Evolutionary conservation across 73 alveolate species (phyloP).

Genomic region (Tetrahymena malaccensis): DNA sequence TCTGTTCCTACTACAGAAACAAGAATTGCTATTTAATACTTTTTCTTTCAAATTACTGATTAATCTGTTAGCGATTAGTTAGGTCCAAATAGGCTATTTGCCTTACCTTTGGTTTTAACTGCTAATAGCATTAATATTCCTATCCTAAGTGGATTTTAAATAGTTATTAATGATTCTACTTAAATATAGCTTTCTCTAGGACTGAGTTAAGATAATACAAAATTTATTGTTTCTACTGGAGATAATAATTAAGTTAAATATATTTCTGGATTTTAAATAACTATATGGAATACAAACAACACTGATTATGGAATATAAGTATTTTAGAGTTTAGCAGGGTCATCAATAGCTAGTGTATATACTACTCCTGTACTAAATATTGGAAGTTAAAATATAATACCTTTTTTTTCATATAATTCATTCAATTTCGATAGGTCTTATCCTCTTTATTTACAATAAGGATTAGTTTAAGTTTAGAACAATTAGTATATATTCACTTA

Average conservation of each 20-base stretch:
- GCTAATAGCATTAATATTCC: background rate
- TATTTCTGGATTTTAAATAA: background rate
- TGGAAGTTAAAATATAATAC: background rate
- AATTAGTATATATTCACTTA: background rate
- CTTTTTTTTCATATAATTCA: background rate
- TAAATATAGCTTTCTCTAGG: background rate
- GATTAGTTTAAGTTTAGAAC: background rate
- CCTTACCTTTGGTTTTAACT: background rate
- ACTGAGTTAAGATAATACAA: background rate
- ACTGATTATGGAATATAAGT: background rate
- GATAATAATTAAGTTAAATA: background rate
- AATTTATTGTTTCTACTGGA: background rate
- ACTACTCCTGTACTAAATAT: background rate
- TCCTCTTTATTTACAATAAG: background rate
- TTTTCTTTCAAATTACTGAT: background rate
- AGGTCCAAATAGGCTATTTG: background rate
- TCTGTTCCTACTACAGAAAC: background rate
- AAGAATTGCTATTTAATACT: background rate
- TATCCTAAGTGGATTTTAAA: background rate
- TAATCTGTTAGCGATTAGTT: background rate
- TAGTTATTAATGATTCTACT: background rate
- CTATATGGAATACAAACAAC: background rate
- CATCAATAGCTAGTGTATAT: background rate
- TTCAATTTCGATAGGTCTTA: background rate
- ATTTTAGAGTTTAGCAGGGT: background rate